Conservation (phyloP, 2,329 filamentous ascomycete species). For the Microcyclosporella mali region DNA sequence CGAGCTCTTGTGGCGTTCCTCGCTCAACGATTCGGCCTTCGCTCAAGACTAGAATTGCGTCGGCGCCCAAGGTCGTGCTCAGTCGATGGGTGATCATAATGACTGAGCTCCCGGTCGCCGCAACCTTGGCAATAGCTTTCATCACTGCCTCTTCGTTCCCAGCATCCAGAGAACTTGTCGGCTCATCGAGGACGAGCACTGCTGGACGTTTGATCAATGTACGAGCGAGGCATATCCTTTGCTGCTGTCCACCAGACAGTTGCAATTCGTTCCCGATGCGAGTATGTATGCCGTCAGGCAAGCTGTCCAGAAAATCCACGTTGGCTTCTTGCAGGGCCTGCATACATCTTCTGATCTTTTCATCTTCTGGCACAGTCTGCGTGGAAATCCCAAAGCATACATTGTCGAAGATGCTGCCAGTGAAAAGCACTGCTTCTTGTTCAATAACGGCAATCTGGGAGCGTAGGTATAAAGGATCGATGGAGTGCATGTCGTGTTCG, state of each 20-base stretch:
- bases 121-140: conserved; percentile 38
- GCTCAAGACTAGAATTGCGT: conserved; percentile 72
- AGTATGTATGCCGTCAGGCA: conserved; percentile 42
- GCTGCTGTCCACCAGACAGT: conserved; percentile 43
- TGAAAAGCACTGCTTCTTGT: conserved; percentile 43
- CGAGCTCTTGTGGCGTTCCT: conserved; percentile 55
- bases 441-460: conserved; percentile 40
- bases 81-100: conserved; percentile 68
- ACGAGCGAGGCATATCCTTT: conserved; percentile 43
- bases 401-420: conserved; percentile 41
- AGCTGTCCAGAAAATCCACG: conserved; percentile 40
- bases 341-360: conserved; percentile 22
- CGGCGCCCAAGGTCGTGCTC: conserved; percentile 70
- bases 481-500: conserved; percentile 34
- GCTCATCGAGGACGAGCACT: conserved; percentile 43
- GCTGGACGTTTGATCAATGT: conserved; percentile 41
- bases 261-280: conserved; percentile 39
- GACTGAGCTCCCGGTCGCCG: conserved; percentile 53
- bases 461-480: conserved; percentile 33
- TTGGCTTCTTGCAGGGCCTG: conserved; percentile 35
- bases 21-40: conserved; percentile 58
- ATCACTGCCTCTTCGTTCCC: conserved; percentile 40
- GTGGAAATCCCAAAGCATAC: conserved; percentile 35
- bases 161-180: conserved; percentile 42
- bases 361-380: conserved; percentile 18